Conservation (phyloP, 345 rosid species). For the Gossypioides kirkii region DNA sequence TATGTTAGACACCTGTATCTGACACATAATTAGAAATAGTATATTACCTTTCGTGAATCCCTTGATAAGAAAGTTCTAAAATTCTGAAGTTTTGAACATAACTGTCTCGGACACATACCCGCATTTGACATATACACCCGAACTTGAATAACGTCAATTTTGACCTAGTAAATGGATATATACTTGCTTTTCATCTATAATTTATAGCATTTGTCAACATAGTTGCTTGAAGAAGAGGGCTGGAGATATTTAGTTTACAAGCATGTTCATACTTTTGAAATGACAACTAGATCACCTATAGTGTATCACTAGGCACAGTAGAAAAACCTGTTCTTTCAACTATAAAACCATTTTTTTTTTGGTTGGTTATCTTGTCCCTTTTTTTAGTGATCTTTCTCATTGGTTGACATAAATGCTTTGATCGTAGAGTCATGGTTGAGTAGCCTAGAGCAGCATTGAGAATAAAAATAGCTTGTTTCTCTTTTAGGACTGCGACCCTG, state of each 20-base stretch:
- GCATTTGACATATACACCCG: neutral
- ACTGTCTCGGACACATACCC: too few relatives aligned
- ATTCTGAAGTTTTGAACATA: too few relatives aligned
- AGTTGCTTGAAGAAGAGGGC: neutral
- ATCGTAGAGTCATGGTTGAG: neutral
- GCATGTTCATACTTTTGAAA: neutral
- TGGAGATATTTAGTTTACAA: neutral
- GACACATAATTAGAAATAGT: neutral
- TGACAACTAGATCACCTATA: neutral
- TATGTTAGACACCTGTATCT: neutral
- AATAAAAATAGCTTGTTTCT: neutral
- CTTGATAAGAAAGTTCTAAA: too few relatives aligned
- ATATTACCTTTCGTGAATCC: too few relatives aligned
- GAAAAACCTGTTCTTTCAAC: neutral
- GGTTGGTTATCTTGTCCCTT: neutral
- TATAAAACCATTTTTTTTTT: neutral
- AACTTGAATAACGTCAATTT: neutral
- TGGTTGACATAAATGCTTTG: neutral
- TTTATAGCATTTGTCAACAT: neutral
- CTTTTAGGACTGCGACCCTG: neutral
- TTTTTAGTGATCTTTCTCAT: neutral
- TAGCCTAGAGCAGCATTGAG: neutral
- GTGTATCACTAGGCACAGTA: neutral
- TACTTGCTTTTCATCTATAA: neutral
- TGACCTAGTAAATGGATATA: neutral